Evolutionary conservation across 73 alveolate genomes (phyloP), one percentile per base, ranked within the genome.

Genomic region (Paramecium tetraurelia): DNA sequence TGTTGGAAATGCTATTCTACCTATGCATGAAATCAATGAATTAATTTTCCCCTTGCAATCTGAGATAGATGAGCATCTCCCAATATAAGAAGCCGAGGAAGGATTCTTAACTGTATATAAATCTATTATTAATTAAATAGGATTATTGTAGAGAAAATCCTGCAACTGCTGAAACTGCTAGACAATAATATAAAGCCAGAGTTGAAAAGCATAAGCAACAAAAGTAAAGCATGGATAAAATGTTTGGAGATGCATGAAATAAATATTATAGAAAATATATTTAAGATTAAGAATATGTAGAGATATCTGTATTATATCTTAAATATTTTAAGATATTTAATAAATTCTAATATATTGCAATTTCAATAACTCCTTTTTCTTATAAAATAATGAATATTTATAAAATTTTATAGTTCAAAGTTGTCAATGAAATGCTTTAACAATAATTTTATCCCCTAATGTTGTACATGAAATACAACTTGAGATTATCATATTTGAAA

Each of bases 141-240:
- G 94, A 89, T 41, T 89, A 89, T 72, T 58, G 41, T 44, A 89
- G 94, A 89, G 94, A 89, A 70, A 89, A 89, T 46, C 94, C 94
- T 5, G 94, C 92, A 89, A 63, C 89, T 38, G 90, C 90, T 24
- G 90, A 80, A 41, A 80, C 46, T 20, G 90, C 90, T 1, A 80
- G 90, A 48, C 24, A 33, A 44, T 21, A 40, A n/a, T 80, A 80
- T 48, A 46, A 22, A 44, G 9, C 4, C 5, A 80, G 90, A 43
- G 57, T 80, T 18, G 72, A 41, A 18, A 80, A 80, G 12, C 90
- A 80, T 80, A 63, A 27, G 31, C 46, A 63, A 63, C 20, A 31
- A 33, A 63, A 63, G 29, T 14, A 11, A 27, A 63, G 31, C 4
- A 63, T 63, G 84, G 84, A 63, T 63, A 33, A 63, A 31, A 63